These are phyloP conservation scores for Gracilaria domingensis DNA, from an alignment of 23 red algal genomes.

Conservation along the genomic window DNA sequence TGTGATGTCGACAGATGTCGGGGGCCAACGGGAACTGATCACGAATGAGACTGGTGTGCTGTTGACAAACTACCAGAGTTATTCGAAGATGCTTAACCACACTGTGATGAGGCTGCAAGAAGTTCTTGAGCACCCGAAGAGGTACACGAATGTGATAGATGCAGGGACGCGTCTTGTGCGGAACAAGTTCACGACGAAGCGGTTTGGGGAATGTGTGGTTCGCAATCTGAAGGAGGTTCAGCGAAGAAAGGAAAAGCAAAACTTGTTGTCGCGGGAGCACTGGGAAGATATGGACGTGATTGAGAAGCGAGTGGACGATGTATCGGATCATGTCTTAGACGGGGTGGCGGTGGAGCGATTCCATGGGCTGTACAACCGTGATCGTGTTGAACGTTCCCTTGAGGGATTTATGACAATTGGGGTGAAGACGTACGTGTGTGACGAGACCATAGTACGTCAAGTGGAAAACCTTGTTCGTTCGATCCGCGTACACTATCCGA, in stretches of 20 bases:
- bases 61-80: conserved; percentile 37
- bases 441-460: conserved; percentile 20
- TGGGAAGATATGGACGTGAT: neutral
- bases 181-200: conserved; percentile 32
- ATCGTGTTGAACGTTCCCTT: conserved; percentile 21
- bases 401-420: conserved; percentile 58
- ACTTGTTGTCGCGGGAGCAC: neutral
- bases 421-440: conserved; percentile 60
- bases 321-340: conserved; percentile 3
- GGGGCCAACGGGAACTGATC: conserved; percentile 58
- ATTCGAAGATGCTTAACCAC: conserved; percentile 59
- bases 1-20: conserved; percentile 61
- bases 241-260: neutral
- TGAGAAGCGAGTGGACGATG: conserved; percentile 3
- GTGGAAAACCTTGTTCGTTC: conserved; percentile 46
- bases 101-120: conserved; percentile 42
- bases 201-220: conserved; percentile 40
- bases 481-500: conserved; percentile 61
- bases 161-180: conserved; percentile 32
- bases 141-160: neutral
- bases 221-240: neutral
- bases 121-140: conserved; percentile 24
- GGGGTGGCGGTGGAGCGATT: conserved; percentile 45
- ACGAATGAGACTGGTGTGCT: conserved; percentile 52
- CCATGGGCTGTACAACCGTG: conserved; percentile 50